Base-by-base conservation (phyloP, 1,139 yeast species). In the Kurtzmaniella quercitrusa region DNA sequence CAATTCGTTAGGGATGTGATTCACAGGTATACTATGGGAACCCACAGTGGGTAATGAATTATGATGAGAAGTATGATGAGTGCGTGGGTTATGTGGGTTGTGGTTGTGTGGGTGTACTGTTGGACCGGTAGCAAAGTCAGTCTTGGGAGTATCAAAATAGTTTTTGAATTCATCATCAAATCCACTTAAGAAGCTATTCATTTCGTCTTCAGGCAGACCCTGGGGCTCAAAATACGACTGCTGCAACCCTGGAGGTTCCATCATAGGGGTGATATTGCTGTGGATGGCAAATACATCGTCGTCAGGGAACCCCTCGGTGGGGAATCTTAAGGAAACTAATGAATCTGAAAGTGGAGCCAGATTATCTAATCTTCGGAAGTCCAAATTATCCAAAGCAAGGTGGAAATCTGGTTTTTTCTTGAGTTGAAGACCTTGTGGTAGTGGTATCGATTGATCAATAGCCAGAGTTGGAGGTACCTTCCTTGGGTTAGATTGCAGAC, bases 211-310 rank as follows among this genome's bases (percentile, higher is more conserved):
- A 2, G 40, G 40, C 40, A 38, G 34, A 15, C 17, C 31, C 5
- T 23, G 40, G 12, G 14, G 31, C 17, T 65, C 74, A 45, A 70
- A 70, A 51, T 70, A 70, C 53, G 46, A 7, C 51, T 52, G 38
- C 55, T 58, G 38, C 4, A 63, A 52, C 8, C 65, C 64, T 1
- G 77, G 76, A 1, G 77, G 75, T 38, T 67, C 68, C 69, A 70
- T 65, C 7, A 63, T 59, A 0, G 77, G 77, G 0, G 77, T 72
- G 16, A 68, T 50, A 42, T 53, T 57, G 18, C 52, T 52, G 14
- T 52, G 51, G 44, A 53, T 40, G 45, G 49, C 16, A 39, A 46
- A 42, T 41, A 52, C 41, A 11, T 46, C 49, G 14, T 50, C 52
- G 17, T 43, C 48, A 18, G 19, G 33, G 18, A 38, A 40, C 10